Conservation (phyloP, 176 grass and related monocot genomes). For the Musa schizocarpa region DNA sequence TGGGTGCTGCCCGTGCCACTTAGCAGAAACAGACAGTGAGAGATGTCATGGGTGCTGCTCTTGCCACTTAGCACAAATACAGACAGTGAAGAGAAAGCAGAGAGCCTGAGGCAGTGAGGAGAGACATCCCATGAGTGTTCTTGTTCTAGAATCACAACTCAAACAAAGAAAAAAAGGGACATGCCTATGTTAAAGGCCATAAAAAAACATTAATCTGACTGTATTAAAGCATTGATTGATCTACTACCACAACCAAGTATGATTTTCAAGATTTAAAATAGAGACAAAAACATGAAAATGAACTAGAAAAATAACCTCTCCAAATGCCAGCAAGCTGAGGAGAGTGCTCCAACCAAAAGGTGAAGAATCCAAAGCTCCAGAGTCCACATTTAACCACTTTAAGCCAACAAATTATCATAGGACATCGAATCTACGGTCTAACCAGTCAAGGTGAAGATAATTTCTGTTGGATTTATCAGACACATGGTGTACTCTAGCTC, state of each 20-base stretch:
- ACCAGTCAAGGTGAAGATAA: background rate
- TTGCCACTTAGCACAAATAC: background rate
- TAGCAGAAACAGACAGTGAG: background rate
- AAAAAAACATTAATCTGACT: background rate
- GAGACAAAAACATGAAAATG: background rate
- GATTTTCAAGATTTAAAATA: background rate
- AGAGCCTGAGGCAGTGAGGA: background rate
- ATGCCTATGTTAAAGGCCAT: slow-evolving; percentile 2
- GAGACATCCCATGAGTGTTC: background rate
- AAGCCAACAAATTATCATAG: slow-evolving; percentile 1
- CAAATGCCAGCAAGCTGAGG: slow-evolving; percentile 7
- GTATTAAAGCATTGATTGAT: slow-evolving; percentile 4
- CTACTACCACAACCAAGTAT: background rate
- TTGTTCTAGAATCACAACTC: background rate
- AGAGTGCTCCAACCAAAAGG: slow-evolving; percentile 13
- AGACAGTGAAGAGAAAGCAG: slow-evolving; percentile 1
- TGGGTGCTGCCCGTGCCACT: background rate
- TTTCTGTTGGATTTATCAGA: too few relatives aligned
- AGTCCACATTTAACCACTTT: background rate
- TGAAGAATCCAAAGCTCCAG: background rate
- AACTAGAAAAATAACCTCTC: slow-evolving; percentile 10
- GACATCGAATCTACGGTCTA: background rate
- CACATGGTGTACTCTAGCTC: background rate
- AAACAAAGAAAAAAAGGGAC: background rate
- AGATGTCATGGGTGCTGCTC: background rate